phyloP scores from a whole-genome alignment of 1,139 yeast genomes.

The Yamadazyma oceani region DNA sequence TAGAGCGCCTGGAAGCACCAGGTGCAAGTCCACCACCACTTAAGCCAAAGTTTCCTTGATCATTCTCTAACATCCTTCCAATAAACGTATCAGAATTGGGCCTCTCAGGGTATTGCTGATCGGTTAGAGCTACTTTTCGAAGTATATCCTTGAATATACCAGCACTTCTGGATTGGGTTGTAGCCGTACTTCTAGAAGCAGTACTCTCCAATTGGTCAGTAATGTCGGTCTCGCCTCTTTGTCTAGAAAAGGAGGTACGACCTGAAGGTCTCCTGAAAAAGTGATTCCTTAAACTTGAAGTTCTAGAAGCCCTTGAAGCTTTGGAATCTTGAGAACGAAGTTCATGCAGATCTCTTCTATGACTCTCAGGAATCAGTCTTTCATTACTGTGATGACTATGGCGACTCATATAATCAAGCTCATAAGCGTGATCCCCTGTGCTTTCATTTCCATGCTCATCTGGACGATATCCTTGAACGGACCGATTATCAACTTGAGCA shows the following conservation, averaged over 20 bases:
- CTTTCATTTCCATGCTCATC: not conserved
- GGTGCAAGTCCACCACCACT: conserved; percentile 48
- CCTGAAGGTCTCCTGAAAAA: conserved; percentile 16
- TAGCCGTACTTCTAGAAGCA: conserved; percentile 7
- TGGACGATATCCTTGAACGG: not conserved
- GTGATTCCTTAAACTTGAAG: conserved; percentile 9
- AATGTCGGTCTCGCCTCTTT: conserved; percentile 17
- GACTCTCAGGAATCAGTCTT: too few species aligned
- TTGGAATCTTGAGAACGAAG: conserved; percentile 1
- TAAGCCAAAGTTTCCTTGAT: conserved; percentile 25
- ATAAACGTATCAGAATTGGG: conserved; percentile 37
- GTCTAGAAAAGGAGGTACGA: conserved; percentile 5
- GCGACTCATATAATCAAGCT: not conserved
- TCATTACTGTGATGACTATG: too few species aligned
- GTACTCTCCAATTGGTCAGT: conserved; percentile 22
- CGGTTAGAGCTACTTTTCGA: conserved; percentile 37
- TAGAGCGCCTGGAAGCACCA: conserved; percentile 31
- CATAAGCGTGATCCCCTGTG: not conserved
- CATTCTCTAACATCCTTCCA: conserved; percentile 34
- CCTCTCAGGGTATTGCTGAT: conserved; percentile 28
- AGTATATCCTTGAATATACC: conserved; percentile 31
- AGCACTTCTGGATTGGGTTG: conserved; percentile 12
- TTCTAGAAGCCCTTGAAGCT: conserved; percentile 4
- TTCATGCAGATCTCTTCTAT: conserved; percentile 2
- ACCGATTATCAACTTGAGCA: not conserved